phyloP scores from a whole-genome alignment of 495 filamentous ascomycete species.

The Penicillium mononematosum region DNA sequence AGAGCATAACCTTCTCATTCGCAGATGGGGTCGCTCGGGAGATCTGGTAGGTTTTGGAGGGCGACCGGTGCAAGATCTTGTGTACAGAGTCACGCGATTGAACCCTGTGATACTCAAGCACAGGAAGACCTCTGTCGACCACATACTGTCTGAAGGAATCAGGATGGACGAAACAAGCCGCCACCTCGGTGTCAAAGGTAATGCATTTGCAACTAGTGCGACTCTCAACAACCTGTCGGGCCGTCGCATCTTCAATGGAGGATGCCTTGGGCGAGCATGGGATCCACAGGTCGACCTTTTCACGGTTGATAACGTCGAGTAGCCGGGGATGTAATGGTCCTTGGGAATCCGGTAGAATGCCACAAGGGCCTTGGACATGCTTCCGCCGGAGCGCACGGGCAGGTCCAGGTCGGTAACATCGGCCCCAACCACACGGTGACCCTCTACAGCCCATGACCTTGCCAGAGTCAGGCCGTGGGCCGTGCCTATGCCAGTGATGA shows the following conservation, averaged over 20 bases:
- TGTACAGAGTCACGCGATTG: constrained; percentile 55
- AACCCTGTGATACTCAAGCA: constrained; percentile 59
- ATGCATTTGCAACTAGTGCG: constrained; percentile 60
- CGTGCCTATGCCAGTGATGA: constrained; percentile 72
- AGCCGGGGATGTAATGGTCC: constrained; percentile 49
- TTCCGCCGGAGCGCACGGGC: constrained; percentile 37
- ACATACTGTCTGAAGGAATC: constrained; percentile 58
- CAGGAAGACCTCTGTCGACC: constrained; percentile 48
- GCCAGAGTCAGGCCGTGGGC: constrained; percentile 64
- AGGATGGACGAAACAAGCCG: constrained; percentile 55
- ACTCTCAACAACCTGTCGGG: constrained; percentile 59
- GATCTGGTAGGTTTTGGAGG: constrained; percentile 57
- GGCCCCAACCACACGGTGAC: constrained; percentile 71
- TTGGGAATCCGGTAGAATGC: constrained; percentile 55
- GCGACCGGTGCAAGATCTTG: constrained; percentile 53
- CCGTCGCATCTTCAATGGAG: constrained; percentile 61
- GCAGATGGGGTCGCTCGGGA: constrained; percentile 57
- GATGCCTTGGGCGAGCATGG: constrained; percentile 62
- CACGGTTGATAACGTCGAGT: constrained; percentile 55
- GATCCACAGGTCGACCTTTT: constrained; percentile 71
- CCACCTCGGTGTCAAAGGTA: constrained; percentile 51
- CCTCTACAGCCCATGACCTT: constrained; percentile 62
- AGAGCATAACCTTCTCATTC: constrained; percentile 46
- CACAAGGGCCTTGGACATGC: constrained; percentile 47
- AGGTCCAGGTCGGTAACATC: constrained; percentile 61